Conservation (phyloP, 139 green algal species). For the Chlamydomonas asymmetrica region DNA sequence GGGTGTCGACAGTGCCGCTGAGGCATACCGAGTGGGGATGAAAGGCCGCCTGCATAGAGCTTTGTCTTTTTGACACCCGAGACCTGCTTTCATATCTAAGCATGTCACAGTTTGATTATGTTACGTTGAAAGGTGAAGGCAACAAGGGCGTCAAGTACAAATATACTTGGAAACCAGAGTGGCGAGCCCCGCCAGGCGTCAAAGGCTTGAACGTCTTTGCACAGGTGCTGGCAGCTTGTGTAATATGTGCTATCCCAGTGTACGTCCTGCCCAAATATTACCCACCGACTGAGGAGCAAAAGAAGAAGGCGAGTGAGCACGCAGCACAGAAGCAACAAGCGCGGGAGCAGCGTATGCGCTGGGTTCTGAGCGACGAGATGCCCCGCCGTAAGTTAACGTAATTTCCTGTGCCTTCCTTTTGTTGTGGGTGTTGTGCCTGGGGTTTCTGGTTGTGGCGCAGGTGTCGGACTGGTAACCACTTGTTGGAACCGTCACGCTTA, state of each 20-base stretch:
- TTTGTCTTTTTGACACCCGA: background rate
- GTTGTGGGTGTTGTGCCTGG: too few relatives aligned
- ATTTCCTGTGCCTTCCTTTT: too few relatives aligned
- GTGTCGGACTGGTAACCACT: too few relatives aligned
- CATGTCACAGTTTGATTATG: conserved; percentile 27
- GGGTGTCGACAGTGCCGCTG: too few relatives aligned
- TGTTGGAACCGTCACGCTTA: too few relatives aligned
- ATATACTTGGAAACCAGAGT: conserved; percentile 46
- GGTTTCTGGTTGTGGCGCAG: too few relatives aligned
- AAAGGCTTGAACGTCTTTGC: conserved; percentile 15
- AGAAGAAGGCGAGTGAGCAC: conserved; percentile 22
- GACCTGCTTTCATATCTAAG: background rate
- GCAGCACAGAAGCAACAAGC: conserved; percentile 22
- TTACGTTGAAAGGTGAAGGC: conserved; percentile 32
- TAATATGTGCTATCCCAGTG: conserved; percentile 27
- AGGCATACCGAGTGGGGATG: background rate
- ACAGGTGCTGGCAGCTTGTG: conserved; percentile 6
- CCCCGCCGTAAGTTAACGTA: too few relatives aligned
- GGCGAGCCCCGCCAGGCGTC: conserved; percentile 33
- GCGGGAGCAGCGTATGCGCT: conserved; percentile 38
- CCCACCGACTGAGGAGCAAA: background rate
- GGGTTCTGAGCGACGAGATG: conserved; percentile 47
- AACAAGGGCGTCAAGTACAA: conserved; percentile 48
- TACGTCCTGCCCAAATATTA: conserved; percentile 9
- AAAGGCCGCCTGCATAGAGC: background rate